Evolutionary conservation across 1,284 basidiomycete genomes (phyloP).

Genomic region (Ceratobasidium sp.): DNA sequence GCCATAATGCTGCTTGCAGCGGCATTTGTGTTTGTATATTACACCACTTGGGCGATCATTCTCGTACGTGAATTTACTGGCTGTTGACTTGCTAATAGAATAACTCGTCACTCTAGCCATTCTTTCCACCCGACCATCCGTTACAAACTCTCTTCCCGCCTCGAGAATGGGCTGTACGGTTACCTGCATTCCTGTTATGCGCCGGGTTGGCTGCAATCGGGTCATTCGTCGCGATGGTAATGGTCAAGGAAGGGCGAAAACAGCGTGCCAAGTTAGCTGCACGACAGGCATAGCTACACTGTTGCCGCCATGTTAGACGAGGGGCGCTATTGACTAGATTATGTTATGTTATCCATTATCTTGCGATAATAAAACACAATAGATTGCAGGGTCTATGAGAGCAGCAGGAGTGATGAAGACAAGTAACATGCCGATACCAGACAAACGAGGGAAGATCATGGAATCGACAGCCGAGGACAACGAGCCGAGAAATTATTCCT

Average conservation of each 20-base stretch:
- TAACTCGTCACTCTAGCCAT: constrained; percentile 71
- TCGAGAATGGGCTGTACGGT: constrained; percentile 90
- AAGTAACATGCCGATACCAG: neutral
- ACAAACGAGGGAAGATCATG: neutral
- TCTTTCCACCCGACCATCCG: constrained; percentile 80
- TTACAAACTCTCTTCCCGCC: constrained; percentile 86
- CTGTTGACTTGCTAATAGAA: constrained; percentile 24
- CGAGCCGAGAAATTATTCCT: constrained; percentile 33
- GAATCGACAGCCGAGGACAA: neutral
- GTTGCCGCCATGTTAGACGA: neutral
- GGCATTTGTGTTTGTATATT: constrained; percentile 85
- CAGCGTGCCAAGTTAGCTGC: constrained; percentile 53
- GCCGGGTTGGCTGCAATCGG: constrained; percentile 84
- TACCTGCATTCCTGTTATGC: constrained; percentile 87
- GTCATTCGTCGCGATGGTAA: constrained; percentile 81
- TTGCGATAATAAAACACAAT: constrained; percentile 20
- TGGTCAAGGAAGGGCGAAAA: constrained; percentile 80
- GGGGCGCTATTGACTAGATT: too few species aligned
- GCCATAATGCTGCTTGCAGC: constrained; percentile 84
- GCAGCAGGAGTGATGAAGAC: constrained; percentile 20
- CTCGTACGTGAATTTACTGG: constrained; percentile 68
- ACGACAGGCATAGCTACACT: constrained; percentile 30
- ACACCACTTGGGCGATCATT: constrained; percentile 91
- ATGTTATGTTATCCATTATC: constrained; percentile 4
- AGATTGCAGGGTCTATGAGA: constrained; percentile 35